phyloP scores from a whole-genome alignment of 495 filamentous ascomycete genomes.

The Hypoxylon lienhwacheense region DNA sequence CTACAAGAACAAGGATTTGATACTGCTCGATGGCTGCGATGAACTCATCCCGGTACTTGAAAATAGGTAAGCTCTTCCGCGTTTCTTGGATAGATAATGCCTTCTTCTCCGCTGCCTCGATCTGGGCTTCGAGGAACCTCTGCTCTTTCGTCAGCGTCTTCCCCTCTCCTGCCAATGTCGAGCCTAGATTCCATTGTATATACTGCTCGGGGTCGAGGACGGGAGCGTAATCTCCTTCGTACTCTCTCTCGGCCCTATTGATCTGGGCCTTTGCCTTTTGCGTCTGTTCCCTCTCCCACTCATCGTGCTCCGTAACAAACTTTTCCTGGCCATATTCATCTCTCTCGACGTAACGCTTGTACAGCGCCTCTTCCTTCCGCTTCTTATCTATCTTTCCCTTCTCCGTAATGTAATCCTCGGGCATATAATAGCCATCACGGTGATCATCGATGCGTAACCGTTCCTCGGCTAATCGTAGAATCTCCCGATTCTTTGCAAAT shows the following conservation, averaged over 20 bases:
- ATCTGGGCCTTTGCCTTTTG: conserved; percentile 90
- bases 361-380: conserved; percentile 86
- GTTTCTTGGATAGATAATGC: conserved; percentile 86
- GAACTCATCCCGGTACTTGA: conserved; percentile 73
- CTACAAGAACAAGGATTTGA: conserved; percentile 81
- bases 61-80: conserved; percentile 88
- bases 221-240: conserved; percentile 90
- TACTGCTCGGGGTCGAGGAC: conserved; percentile 87
- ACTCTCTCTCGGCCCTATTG: conserved; percentile 67
- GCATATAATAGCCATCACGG: conserved; percentile 89
- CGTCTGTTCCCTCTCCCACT: conserved; percentile 92
- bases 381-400: conserved; percentile 88
- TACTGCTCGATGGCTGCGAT: conserved; percentile 72
- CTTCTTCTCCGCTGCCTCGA: conserved; percentile 86
- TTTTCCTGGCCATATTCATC: conserved; percentile 87
- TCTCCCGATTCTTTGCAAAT: conserved; percentile 86
- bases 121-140: conserved; percentile 70
- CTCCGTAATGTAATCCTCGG: conserved; percentile 92
- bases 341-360: conserved; percentile 86
- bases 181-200: conserved; percentile 83
- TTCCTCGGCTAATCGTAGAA: conserved; percentile 85
- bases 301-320: conserved; percentile 91
- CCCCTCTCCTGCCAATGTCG: conserved; percentile 66
- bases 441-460: conserved; percentile 86
- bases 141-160: conserved; percentile 74